Conservation (phyloP, 2,329 filamentous ascomycete genomes). For the Parastagonospora nodorum region DNA sequence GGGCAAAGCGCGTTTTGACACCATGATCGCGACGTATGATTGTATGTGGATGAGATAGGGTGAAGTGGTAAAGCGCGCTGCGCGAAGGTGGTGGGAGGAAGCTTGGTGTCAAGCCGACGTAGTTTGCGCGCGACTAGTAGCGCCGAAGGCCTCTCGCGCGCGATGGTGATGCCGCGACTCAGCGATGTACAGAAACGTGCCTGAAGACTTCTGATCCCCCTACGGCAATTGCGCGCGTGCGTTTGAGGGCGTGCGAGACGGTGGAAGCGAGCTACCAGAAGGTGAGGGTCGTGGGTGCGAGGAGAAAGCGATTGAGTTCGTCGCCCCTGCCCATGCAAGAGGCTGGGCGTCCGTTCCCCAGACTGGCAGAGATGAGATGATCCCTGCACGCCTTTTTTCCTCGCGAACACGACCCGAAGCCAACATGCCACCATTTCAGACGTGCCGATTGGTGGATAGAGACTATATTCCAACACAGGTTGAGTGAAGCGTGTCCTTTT, state of each 20-base stretch:
- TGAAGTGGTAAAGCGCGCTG: constrained; percentile 28
- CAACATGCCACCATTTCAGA: neutral
- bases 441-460: constrained; percentile 17
- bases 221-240: neutral
- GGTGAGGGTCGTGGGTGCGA: neutral
- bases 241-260: neutral
- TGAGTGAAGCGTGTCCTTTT: constrained; percentile 10
- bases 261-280: neutral
- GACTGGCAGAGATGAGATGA: neutral
- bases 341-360: constrained; percentile 2
- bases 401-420: neutral
- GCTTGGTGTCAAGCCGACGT: constrained; percentile 13
- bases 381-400: neutral
- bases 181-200: constrained; percentile 9
- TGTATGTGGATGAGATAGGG: constrained; percentile 12
- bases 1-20: constrained; percentile 58
- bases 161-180: constrained; percentile 8
- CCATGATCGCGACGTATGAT: constrained; percentile 34
- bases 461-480: constrained; percentile 10
- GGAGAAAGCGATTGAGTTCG: constrained; percentile 3
- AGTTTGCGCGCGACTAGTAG: constrained; percentile 20
- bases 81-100: constrained; percentile 23
- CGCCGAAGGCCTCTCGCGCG: constrained; percentile 12
- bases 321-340: constrained; percentile 3
- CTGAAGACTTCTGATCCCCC: constrained; percentile 3